A percentile compares a stretch with the other conserved stretches of the same genome.
phyloP scores from a whole-genome alignment of 306 rosid genomes.

The Glycine soja region DNA sequence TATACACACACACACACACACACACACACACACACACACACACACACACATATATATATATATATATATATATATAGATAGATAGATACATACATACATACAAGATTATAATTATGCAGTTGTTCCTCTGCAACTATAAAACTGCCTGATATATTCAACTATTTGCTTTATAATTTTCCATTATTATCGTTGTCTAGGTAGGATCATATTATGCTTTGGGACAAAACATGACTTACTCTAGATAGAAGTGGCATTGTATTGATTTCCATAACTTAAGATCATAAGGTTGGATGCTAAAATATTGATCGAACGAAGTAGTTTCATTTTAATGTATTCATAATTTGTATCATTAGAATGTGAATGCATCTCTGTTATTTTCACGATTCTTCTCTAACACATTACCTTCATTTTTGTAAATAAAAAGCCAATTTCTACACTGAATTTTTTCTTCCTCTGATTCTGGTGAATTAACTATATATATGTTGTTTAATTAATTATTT shows the following conservation, averaged over 20 bases:
- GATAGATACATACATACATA: too few relatives aligned
- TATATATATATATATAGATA: too few relatives aligned
- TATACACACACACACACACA: too few relatives aligned
- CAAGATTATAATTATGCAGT: background rate
- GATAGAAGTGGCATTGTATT: conserved; percentile 18
- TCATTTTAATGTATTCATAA: background rate
- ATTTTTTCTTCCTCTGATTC: too few relatives aligned
- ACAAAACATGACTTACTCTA: background rate
- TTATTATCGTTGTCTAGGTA: background rate
- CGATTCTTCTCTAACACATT: background rate
- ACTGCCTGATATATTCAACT: conserved; percentile 1
- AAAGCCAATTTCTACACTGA: too few relatives aligned
- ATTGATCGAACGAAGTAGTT: conserved; percentile 24
- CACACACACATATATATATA: too few relatives aligned
- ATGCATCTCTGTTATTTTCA: background rate
- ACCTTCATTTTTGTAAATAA: background rate
- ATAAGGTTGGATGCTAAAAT: background rate
- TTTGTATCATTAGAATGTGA: background rate
- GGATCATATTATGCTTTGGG: conserved; percentile 12
- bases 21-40: too few relatives aligned
- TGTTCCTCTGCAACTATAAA: background rate
- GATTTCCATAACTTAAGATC: background rate
- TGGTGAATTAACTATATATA: too few relatives aligned
- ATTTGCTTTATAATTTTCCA: background rate
- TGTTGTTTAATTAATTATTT: too few relatives aligned